Conservation (phyloP, 164 flowering plant species). For the Vitis vinifera region DNA sequence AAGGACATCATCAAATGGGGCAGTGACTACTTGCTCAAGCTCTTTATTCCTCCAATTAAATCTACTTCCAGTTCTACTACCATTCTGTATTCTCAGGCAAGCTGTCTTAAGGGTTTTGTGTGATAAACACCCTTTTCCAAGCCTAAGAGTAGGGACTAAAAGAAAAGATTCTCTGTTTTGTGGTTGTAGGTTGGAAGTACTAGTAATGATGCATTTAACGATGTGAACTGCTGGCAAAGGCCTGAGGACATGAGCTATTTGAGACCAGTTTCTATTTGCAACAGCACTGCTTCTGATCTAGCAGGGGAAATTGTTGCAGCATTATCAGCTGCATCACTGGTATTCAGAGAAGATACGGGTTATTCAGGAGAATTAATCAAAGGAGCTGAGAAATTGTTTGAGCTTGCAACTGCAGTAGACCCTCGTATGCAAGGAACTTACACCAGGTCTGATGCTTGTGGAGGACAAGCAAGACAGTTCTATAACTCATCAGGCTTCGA, state of each 20-base stretch:
- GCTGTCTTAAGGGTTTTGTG: slow-evolving; percentile 2
- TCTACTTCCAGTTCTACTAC: slow-evolving; percentile 20
- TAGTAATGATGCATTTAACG: slow-evolving; percentile 20
- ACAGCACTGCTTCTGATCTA: slow-evolving; percentile 42
- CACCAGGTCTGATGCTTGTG: slow-evolving; percentile 41
- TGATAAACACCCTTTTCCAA: background rate
- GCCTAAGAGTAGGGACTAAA: background rate
- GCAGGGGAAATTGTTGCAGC: slow-evolving; percentile 78
- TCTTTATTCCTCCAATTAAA: slow-evolving; percentile 31
- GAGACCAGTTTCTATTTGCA: slow-evolving; percentile 44
- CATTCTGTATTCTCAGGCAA: slow-evolving; percentile 51
- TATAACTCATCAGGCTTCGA: slow-evolving; percentile 56
- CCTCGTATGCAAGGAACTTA: slow-evolving; percentile 28
- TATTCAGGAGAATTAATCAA: slow-evolving; percentile 37
- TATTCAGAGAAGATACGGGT: slow-evolving; percentile 38
- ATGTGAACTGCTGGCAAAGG: slow-evolving; percentile 66
- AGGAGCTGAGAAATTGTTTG: slow-evolving; percentile 47
- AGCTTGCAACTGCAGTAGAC: slow-evolving; percentile 16
- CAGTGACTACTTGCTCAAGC: slow-evolving; percentile 61
- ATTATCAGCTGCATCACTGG: slow-evolving; percentile 68
- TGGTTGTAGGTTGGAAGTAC: slow-evolving; percentile 49
- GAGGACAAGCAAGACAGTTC: slow-evolving; percentile 41
- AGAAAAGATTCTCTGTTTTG: background rate
- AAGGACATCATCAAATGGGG: slow-evolving; percentile 77
- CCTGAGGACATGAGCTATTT: slow-evolving; percentile 67